Percentiles rank a stretch among this genome's conserved stretches.
These are phyloP conservation scores for rapeseed (Brassica napus) DNA, from an alignment of 345 rosid species.

Conservation along the genomic window DNA sequence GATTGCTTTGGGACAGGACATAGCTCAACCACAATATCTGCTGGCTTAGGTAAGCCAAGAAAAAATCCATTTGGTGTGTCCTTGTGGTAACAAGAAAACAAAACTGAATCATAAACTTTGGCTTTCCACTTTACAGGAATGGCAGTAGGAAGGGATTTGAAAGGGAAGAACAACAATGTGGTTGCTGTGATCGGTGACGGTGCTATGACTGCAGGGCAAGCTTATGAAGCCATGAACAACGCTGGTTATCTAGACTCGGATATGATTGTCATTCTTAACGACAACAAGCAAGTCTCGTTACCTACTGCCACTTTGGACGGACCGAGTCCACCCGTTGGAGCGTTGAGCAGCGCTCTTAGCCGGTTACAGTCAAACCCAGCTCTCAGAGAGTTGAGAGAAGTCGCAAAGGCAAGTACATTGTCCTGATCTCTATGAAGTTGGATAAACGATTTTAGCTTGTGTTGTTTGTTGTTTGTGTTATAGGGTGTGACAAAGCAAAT, in stretches of 20 bases:
- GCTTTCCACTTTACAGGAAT: slow-evolving; percentile 53
- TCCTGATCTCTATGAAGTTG: not conserved
- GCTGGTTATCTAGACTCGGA: slow-evolving; percentile 95
- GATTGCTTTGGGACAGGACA: slow-evolving; percentile 98
- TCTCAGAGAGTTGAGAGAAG: slow-evolving; percentile 94
- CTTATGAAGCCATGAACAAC: slow-evolving; percentile 99
- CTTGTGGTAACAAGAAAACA: not conserved
- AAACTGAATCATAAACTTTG: not conserved
- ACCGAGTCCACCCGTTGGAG: slow-evolving; percentile 95
- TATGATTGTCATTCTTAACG: slow-evolving; percentile 95
- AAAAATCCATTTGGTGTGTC: not conserved
- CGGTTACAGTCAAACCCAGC: slow-evolving; percentile 91
- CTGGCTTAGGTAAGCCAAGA: slow-evolving; percentile 71
- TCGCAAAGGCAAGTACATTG: slow-evolving; percentile 71
- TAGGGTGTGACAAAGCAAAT: slow-evolving; percentile 94
- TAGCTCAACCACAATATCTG: slow-evolving; percentile 93
- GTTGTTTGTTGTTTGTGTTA: slow-evolving; percentile 3
- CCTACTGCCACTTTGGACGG: slow-evolving; percentile 96
- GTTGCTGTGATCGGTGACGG: slow-evolving; percentile 94
- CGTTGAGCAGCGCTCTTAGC: slow-evolving; percentile 95
- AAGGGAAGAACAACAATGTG: slow-evolving; percentile 72
- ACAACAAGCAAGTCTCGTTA: slow-evolving; percentile 94
- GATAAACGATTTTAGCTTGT: not conserved
- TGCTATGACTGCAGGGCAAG: slow-evolving; percentile 99
- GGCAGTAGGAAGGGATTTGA: slow-evolving; percentile 95